These are phyloP conservation scores for Aspergillus awamori DNA, from an alignment of 2,329 filamentous ascomycete genomes.

Conservation along the genomic window DNA sequence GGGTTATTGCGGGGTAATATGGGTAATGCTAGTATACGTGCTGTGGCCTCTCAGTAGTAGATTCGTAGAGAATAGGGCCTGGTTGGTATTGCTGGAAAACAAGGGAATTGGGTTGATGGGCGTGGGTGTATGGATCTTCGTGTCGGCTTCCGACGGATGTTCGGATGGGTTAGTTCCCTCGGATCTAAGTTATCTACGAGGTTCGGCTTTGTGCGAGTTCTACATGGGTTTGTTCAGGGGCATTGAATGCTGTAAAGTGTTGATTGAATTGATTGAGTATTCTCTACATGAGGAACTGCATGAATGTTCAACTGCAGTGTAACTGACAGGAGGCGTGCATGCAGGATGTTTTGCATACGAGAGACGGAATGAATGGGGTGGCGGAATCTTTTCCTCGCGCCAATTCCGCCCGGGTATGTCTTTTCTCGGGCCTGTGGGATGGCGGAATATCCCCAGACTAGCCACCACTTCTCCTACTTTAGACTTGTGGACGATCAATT, in stretches of 20 bases:
- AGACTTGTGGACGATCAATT: constrained; percentile 57
- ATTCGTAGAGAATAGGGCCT: neutral
- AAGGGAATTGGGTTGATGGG: too few species aligned
- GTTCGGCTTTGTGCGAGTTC: too few species aligned
- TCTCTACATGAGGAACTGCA: neutral
- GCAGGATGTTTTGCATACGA: neutral
- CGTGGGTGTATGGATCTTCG: too few species aligned
- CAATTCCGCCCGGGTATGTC: neutral
- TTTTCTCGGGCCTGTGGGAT: neutral
- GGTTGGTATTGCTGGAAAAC: neutral
- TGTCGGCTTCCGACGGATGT: constrained; percentile 7
- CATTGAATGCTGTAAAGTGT: too few species aligned
- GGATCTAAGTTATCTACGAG: too few species aligned
- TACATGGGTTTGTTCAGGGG: too few species aligned
- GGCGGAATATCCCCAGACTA: constrained; percentile 39
- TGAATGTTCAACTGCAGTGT: neutral
- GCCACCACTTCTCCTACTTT: too few species aligned
- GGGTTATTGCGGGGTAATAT: constrained; percentile 10
- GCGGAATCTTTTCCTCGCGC: constrained; percentile 11
- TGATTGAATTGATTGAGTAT: neutral
- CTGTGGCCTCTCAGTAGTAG: neutral
- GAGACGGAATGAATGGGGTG: neutral
- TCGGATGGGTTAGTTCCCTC: neutral
- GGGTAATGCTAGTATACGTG: neutral
- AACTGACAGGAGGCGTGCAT: neutral